A percentile compares a stretch with the other conserved stretches of the same genome.
Evolutionary conservation across 805 yeast genomes (phyloP).

Genomic region (Starmerella khaoyaiensis): DNA sequence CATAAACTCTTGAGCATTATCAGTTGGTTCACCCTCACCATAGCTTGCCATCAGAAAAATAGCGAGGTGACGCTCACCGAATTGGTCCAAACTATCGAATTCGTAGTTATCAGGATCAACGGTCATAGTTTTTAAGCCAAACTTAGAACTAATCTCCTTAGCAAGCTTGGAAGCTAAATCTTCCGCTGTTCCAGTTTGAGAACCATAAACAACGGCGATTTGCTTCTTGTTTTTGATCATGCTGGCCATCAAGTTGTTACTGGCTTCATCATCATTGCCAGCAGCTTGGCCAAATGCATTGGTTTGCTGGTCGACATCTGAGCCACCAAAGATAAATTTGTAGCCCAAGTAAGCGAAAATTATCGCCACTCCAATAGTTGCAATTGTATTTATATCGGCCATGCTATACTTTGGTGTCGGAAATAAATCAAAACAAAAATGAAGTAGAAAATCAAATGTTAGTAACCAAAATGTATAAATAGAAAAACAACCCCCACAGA

Average conservation of each 20-base stretch:
- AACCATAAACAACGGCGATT: conserved; percentile 72
- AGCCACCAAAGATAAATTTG: conserved; percentile 13
- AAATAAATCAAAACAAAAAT: too few species aligned
- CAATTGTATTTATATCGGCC: too few species aligned
- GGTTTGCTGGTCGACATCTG: conserved; percentile 12
- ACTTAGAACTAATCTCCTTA: conserved; percentile 72
- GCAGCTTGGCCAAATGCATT: conserved; percentile 2
- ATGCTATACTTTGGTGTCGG: too few species aligned
- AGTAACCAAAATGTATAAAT: too few species aligned
- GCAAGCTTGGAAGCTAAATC: conserved; percentile 86
- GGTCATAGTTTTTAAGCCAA: conserved; percentile 68
- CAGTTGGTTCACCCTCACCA: conserved; percentile 98
- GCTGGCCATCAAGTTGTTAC: conserved; percentile 23
- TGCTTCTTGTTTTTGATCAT: conserved; percentile 53
- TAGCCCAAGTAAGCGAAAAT: conserved; percentile 16
- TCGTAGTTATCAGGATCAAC: conserved; percentile 86
- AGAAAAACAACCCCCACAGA: too few species aligned
- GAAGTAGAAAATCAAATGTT: too few species aligned
- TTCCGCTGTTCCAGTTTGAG: conserved; percentile 98
- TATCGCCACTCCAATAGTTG: conserved; percentile 16
- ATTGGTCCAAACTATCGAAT: conserved; percentile 55
- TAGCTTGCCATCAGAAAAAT: conserved; percentile 82
- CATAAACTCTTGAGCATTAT: conserved; percentile 72
- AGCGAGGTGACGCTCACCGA: conserved; percentile 46
- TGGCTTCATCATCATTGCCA: conserved; percentile 1